Evolutionary conservation across 106 monocot species (phyloP), one percentile per base, ranked within the genome.

Genomic region (Triglochin maritima): DNA sequence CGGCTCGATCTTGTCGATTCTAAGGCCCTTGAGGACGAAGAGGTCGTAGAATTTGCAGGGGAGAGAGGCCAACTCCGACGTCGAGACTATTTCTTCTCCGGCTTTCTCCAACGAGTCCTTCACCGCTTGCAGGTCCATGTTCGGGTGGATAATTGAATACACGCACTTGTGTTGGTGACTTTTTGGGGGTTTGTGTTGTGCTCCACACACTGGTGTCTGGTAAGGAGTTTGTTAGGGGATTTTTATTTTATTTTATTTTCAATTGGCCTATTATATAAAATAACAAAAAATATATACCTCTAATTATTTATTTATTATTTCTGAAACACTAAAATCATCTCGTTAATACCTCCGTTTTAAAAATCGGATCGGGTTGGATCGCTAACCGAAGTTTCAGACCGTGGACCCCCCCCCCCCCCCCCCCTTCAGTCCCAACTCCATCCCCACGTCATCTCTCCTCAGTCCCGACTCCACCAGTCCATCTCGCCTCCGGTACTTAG

Each of bases 41-140:
- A 62, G 2, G 10, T 87, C 80, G 84, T 77, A 94, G 82, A 84
- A 84, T 4, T 66, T 62, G 9, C 49, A 46, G 4, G 85, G 79
- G 16, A 86, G 77, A 9, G 60, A 9, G 51, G 59, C 74, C 60
- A 62, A 16, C 4, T 17, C 7, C 48, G 45, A 5, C 50, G 50
- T 29, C 14, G 49, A 3, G 64, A 57, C 6, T 56, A 49, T 69
- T 48, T 73, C 83, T 47, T 63, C 69, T 46, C 46, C 70, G 4
- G 68, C 49, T 9, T 59, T 60, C 58, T 85, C 85, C 8, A 93
- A 69, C 4, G 54, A 78, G 17, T 69, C 58, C 78, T 74, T 81
- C 72, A 84, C 81, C 50, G 69, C 68, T 44, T 80, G 74, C 69
- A 71, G 63, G 46, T 93, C 86, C 92, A 86, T 88, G 53, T 12